Conservation (phyloP, 352 stramenopile species). For the Pythium folliculosum region DNA sequence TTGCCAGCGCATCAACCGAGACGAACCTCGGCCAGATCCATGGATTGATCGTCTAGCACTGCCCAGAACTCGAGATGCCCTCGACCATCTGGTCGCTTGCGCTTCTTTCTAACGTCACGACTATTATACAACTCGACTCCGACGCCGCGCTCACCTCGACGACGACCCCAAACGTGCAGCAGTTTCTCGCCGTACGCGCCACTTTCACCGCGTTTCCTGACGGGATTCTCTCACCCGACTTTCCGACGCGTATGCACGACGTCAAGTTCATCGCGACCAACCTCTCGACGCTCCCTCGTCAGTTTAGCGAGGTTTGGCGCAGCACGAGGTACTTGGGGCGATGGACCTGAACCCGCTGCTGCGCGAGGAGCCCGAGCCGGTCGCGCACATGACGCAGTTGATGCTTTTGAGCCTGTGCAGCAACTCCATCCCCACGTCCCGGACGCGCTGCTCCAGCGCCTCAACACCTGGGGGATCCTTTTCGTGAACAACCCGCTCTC, state of each 20-base stretch:
- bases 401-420: neutral
- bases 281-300: conserved; percentile 1
- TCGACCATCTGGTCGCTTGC: neutral
- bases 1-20: neutral
- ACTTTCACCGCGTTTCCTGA: conserved; percentile 13
- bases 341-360: conserved; percentile 6
- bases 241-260: conserved; percentile 3
- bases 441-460: neutral
- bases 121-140: conserved; percentile 16
- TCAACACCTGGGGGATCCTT: neutral
- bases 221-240: neutral
- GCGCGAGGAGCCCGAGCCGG: neutral
- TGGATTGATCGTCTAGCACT: conserved; percentile 10
- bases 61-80: conserved; percentile 17
- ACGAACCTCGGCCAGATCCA: neutral
- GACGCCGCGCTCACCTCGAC: neutral
- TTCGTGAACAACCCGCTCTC: conserved; percentile 16
- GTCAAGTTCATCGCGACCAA: conserved; percentile 22
- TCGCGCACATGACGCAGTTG: conserved; percentile 1
- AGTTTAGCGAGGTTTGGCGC: conserved; percentile 1
- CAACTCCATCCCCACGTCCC: conserved; percentile 12
- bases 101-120: neutral
- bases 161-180: neutral
- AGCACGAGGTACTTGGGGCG: conserved; percentile 4
- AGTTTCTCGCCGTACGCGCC: conserved; percentile 1